These are phyloP conservation scores for Citrus reticulata DNA, from an alignment of 345 rosid species.

Conservation along the genomic window DNA sequence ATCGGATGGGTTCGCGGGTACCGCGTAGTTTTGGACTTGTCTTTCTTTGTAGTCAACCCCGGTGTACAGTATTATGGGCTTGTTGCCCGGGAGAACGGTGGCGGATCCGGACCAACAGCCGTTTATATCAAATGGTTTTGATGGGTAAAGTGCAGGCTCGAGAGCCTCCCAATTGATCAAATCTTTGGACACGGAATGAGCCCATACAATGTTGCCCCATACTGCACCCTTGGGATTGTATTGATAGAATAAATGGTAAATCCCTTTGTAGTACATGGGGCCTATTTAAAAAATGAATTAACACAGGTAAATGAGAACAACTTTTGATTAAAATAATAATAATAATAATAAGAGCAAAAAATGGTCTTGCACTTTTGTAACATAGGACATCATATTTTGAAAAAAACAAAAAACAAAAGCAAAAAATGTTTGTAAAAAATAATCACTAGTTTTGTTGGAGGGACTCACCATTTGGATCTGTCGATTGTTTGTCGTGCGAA, in stretches of 20 bases:
- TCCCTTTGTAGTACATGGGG: constrained; percentile 73
- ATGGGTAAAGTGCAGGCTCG: constrained; percentile 62
- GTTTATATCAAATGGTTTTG: constrained; percentile 60
- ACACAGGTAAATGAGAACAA: neutral
- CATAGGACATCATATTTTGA: no score
- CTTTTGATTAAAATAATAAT: neutral
- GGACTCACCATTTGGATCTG: constrained; percentile 42
- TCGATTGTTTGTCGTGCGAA: neutral
- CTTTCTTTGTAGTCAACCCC: constrained; percentile 46
- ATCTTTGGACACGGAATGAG: constrained; percentile 86
- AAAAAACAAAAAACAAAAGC: neutral
- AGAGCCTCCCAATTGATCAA: constrained; percentile 74
- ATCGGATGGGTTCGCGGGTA: constrained; percentile 66
- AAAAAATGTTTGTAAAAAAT: neutral
- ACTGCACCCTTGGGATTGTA: constrained; percentile 85
- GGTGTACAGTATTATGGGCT: constrained; percentile 72
- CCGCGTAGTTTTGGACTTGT: constrained; percentile 69
- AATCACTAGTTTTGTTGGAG: neutral
- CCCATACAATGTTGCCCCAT: constrained; percentile 99
- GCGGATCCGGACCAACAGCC: constrained; percentile 98
- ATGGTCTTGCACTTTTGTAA: no score
- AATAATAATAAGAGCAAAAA: no score
- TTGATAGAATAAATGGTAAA: constrained; percentile 85
- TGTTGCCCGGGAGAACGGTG: constrained; percentile 53
- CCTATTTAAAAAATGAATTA: constrained; percentile 30